Base-by-base conservation (phyloP, 1,284 basidiomycete species). In the Ustilago trichophora region DNA sequence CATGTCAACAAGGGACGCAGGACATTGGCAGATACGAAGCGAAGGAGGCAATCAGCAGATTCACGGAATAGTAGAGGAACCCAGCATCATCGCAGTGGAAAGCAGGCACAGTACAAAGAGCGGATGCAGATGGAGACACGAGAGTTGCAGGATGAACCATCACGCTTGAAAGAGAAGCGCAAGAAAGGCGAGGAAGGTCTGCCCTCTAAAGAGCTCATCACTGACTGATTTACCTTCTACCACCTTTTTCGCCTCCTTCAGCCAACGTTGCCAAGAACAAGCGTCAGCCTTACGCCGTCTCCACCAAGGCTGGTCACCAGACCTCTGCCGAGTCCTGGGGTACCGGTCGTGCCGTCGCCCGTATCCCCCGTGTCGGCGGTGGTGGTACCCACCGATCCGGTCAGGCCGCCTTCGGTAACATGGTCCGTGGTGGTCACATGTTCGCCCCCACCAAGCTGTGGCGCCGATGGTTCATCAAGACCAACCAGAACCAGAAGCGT, bases 381-480 rank as follows among this genome's bases (percentile, higher is more conserved):
- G 91, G 92, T 84, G 96, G 95, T 86, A 98, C 96, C 75, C 92
- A 95, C 87, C 92, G 96, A 80, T 95, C 95, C 67, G 95, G 95
- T 69, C 75, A 93, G 90, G 96, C 92, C 83, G 94, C 95, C 35
- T 98, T 98, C 86, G 96, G 95, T 83, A 79, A 80, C 78, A 77
- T 77, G 75, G 76, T 69, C 67, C 80, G 80, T 40, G 94, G 95
- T 83, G 96, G 95, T 88, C 93, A 95, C 83, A 98, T 99, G 95
- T 98, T 98, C 85, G 94, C 95, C 38, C 95, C 96, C 36, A 98
- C 95, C 85, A 98, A 96, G 88, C 92, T 90, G 82, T 98, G 95
- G 95, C 90, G 96, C 85, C 95, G 90, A 84, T 99, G 96, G 96
- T 95, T 98, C 86, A 91, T 98, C 87, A 99, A 98, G 88, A 92